These are phyloP conservation scores for Termitomyces sp. DNA, from an alignment of 768 basidiomycete species.

Conservation along the genomic window DNA sequence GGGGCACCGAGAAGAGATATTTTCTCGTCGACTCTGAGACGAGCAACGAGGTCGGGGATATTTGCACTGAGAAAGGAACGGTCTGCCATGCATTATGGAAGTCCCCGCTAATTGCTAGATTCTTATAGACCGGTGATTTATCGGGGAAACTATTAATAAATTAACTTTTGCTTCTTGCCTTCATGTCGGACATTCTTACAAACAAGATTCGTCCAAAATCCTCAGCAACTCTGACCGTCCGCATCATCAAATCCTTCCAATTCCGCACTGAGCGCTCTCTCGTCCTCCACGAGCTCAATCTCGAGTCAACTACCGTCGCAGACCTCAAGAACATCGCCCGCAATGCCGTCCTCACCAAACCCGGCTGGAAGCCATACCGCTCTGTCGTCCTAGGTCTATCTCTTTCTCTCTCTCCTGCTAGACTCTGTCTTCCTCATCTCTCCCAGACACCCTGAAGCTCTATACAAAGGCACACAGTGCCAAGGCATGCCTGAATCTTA, in stretches of 20 bases:
- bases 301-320: slow-evolving; percentile 75
- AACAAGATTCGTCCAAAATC: slow-evolving; percentile 67
- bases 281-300: slow-evolving; percentile 78
- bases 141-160: slow-evolving; percentile 11
- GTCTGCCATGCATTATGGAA: slow-evolving; percentile 20
- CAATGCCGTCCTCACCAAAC: slow-evolving; percentile 65
- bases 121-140: slow-evolving; percentile 8
- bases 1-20: slow-evolving; percentile 60
- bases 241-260: slow-evolving; percentile 93
- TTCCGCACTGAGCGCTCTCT: slow-evolving; percentile 88
- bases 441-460: slow-evolving; percentile 85
- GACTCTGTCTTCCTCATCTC: slow-evolving; percentile 9
- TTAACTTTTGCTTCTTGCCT: background rate
- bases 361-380: slow-evolving; percentile 89
- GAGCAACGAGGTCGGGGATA: slow-evolving; percentile 48
- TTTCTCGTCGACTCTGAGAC: slow-evolving; percentile 61
- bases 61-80: slow-evolving; percentile 51
- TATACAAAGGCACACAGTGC: slow-evolving; percentile 94
- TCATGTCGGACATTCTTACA: slow-evolving; percentile 43
- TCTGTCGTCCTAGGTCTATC: slow-evolving; percentile 62
- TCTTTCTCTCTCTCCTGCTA: slow-evolving; percentile 1
- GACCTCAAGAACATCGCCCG: slow-evolving; percentile 70
- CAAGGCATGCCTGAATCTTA: slow-evolving; percentile 55
- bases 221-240: slow-evolving; percentile 82
- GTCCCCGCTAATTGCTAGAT: background rate